Evolutionary conservation across 805 yeast species (phyloP), one percentile per base, ranked within the genome.

Genomic region (Groenewaldozyma tartarivorans): DNA sequence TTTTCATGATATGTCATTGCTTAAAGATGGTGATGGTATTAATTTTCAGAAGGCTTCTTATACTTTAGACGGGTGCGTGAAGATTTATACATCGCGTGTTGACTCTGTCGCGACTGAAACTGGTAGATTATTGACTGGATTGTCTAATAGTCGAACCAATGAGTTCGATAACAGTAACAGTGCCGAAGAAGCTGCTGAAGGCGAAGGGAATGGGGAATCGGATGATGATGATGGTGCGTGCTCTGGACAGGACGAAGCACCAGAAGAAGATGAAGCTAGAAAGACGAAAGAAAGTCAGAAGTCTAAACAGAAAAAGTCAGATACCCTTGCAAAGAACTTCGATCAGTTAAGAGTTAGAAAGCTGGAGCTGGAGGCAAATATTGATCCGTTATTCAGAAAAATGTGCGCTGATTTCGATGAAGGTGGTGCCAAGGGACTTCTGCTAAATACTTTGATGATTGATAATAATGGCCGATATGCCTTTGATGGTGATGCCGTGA

Each of bases 61-160:
- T 2, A 85, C 96, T 1, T 65, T 90, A 18, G 96, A 88, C 54
- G 96, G 96, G 0, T 88, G 96, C 66, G 90, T 88, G 26, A 87
- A 87, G 63, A 85, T 90, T 40, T 90, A 90, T 57, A 76, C 88
- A 9, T 82, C 94, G 13, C 73, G 97, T 52, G 87, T 90, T 18
- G 96, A 88, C 53, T 81, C 95, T 0, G 94, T 86, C 0, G 94
- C 88, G 4, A 79, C 81, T 5, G 96, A 88, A 53, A 87, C 96
- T 0, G 94, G 95, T 2, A 77, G 78, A 51, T 66, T 90, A 42
- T 61, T 87, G 27, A 81, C 83, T 59, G 94, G 95, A 3, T 61
- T 84, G 42, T 77, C 87, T 2, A 7, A 24, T 13, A 24, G 11
- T 13, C 7, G 13, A 13, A 13, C 11, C 29, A 7, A 7, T 13